These are phyloP conservation scores for Boletus fagicola DNA, from an alignment of 768 basidiomycete species.

Conservation along the genomic window DNA sequence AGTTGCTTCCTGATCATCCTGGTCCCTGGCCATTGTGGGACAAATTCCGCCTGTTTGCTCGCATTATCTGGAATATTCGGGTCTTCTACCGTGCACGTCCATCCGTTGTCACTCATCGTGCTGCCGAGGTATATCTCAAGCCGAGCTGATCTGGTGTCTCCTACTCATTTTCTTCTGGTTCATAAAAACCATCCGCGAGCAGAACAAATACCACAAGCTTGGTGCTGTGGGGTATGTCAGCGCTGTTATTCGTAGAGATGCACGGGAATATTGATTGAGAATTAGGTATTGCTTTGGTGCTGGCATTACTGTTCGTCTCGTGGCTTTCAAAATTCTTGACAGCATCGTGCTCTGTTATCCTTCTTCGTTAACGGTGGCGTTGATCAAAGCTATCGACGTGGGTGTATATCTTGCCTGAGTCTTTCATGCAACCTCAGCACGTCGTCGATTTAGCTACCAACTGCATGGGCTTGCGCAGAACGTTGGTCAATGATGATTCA, in stretches of 20 bases:
- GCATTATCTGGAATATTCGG: constrained; percentile 22
- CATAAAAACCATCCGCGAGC: constrained; percentile 36
- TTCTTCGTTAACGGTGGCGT: constrained; percentile 26
- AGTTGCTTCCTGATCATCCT: constrained; percentile 30
- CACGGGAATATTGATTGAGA: background rate
- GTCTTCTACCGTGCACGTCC: constrained; percentile 24
- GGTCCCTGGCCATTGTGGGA: constrained; percentile 21
- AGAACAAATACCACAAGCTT: constrained; percentile 40
- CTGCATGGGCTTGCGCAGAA: constrained; percentile 39
- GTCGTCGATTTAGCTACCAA: constrained; percentile 19
- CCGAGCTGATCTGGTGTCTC: background rate
- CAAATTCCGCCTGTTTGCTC: constrained; percentile 16
- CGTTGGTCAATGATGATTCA: constrained; percentile 17
- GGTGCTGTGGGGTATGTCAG: constrained; percentile 41
- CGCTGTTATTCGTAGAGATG: background rate
- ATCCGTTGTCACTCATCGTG: constrained; percentile 28
- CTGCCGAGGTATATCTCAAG: constrained; percentile 21
- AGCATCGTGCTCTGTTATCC: constrained; percentile 45
- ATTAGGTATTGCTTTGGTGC: constrained; percentile 42
- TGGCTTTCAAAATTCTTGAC: constrained; percentile 33
- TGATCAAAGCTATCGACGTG: constrained; percentile 36
- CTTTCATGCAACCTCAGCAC: background rate
- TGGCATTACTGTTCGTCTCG: constrained; percentile 29
- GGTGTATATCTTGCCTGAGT: background rate
- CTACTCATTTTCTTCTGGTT: constrained; percentile 26